Evolutionary conservation across 2,329 filamentous ascomycete species (phyloP), one percentile per base, ranked within the genome.

Genomic region (Coniochaeta sp.): DNA sequence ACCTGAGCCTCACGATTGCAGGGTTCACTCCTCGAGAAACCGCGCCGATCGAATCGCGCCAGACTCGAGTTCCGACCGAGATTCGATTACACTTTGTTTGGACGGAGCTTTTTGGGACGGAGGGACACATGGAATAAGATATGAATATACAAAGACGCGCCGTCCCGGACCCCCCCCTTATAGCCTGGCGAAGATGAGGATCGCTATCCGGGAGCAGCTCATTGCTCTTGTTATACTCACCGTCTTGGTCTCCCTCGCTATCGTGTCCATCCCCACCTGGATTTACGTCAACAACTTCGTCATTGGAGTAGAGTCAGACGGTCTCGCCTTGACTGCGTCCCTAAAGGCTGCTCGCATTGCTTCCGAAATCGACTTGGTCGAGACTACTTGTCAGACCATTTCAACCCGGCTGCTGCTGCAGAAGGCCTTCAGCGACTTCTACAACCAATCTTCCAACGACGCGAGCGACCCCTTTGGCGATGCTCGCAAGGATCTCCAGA

Each of bases 181-280:
- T 68, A 68, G 63, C 59, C 63, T 53, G 60, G 58, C 56, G 52
- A 75, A 68, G 61, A 92, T 96, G 89, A 83, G 90, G 67, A 82
- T 96, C 66, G 86, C 87, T 53, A 96, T 96, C 63, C 82, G 90
- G 59, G 85, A 91, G 71, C 91, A 96, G 79, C 78, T 96, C 61
- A 89, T 83, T 58, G 77, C 85, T 67, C 77, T 96, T 57, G 89
- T 96, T 62, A 74, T 94, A 57, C 64, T 89, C 54, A 82, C 87
- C 54, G 84, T 89, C 48, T 78, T 95, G 52, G 72, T 87, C 52
- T 85, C 86, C 51, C 79, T 96, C 55, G 82, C 86, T 51, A 83
- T 95, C 55, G 79, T 96, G 55, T 83, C 89, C 14, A 80, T 96
- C 56, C 89, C 91, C 60, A 88, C 85, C 65, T 82, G 78, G 78